Evolutionary conservation across 345 rosid genomes (phyloP), one percentile per base, ranked within the genome.

Genomic region (Eucalyptus microcorys): DNA sequence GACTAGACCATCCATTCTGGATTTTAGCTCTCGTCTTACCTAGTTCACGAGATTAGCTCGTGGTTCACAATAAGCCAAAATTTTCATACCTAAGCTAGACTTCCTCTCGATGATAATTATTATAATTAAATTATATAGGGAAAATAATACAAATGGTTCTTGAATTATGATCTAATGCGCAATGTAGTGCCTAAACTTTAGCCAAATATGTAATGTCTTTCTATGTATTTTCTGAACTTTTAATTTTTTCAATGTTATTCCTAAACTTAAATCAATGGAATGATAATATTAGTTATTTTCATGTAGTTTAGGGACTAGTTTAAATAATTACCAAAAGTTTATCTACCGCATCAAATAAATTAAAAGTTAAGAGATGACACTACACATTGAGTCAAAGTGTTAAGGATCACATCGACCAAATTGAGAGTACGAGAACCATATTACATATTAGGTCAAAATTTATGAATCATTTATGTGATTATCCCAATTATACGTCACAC

Each of bases 181-280:
- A 30, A 61, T 61, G 14, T 0, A 14, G 4, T 61, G 16, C 4
- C 0, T 61, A 0, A 27, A 30, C 17, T 26, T 61, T 27, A 61
- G 2, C 16, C 1, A 1, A 61, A 61, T 30, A n/a, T 0, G 5
- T 0, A 61, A 61, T 30, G 1, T 30, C 2, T 11, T 30, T 1
- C 4, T n/a, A n/a, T n/a, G n/a, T n/a, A n/a, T n/a, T n/a, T n/a
- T n/a, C n/a, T n/a, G n/a, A n/a, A n/a, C n/a, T n/a, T n/a, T n/a
- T n/a, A n/a, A n/a, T n/a, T n/a, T n/a, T n/a, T n/a, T n/a, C 3
- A 61, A 30, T 30, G 1, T 61, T 4, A 26, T 59, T 7, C 66
- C 1, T 12, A 4, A 61, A 30, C 1, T 6, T 61, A 12, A 61
- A 61, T 61, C 14, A 61, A 61, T 30, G 34, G 34, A 14, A 61